These are phyloP conservation scores for Macrocybe gigantea DNA, from an alignment of 768 basidiomycete genomes.

Conservation along the genomic window DNA sequence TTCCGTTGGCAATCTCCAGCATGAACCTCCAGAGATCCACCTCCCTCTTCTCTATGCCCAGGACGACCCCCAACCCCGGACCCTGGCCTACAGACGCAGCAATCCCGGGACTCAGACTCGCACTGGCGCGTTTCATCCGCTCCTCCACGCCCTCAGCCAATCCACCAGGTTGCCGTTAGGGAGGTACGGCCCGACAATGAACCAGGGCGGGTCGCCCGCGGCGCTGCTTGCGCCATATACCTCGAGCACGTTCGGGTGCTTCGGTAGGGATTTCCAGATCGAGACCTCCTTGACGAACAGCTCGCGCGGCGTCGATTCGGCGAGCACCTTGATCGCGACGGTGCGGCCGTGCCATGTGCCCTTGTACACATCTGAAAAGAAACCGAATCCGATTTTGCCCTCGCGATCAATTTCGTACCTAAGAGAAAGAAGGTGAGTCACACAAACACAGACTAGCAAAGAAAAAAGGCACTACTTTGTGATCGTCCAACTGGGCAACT, in stretches of 20 bases:
- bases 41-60: slow-evolving; percentile 10
- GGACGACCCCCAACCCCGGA: neutral
- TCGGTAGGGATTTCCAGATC: slow-evolving; percentile 60
- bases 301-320: slow-evolving; percentile 50
- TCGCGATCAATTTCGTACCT: slow-evolving; percentile 74
- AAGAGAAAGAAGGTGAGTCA: slow-evolving; percentile 1
- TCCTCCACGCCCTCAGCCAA: slow-evolving; percentile 40
- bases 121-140: slow-evolving; percentile 3
- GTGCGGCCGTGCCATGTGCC: slow-evolving; percentile 63
- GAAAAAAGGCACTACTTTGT: slow-evolving; percentile 37
- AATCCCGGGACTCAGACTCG: slow-evolving; percentile 2
- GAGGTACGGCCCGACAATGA: slow-evolving; percentile 73
- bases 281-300: slow-evolving; percentile 67
- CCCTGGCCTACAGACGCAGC: neutral
- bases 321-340: slow-evolving; percentile 72
- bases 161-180: slow-evolving; percentile 57
- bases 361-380: slow-evolving; percentile 74
- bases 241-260: slow-evolving; percentile 65
- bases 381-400: slow-evolving; percentile 63
- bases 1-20: slow-evolving; percentile 71
- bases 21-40: slow-evolving; percentile 55
- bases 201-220: slow-evolving; percentile 66
- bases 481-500: slow-evolving; percentile 71
- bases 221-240: slow-evolving; percentile 77
- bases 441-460: neutral